Evolutionary conservation across 2,329 filamentous ascomycete species (phyloP), one percentile per base, ranked within the genome.

Genomic region (Phialocephala subalpina): DNA sequence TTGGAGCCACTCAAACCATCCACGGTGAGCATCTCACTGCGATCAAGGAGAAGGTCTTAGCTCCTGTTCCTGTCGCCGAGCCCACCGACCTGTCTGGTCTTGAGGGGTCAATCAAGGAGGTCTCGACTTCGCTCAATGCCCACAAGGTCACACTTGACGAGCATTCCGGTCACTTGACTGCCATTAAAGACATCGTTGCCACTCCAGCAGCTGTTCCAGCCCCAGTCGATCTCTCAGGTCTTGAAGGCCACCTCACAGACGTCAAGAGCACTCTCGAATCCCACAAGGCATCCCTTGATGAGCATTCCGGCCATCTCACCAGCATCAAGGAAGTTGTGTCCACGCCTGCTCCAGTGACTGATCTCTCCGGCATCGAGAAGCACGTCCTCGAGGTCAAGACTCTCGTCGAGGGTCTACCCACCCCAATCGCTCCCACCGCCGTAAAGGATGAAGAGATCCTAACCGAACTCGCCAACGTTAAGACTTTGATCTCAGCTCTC

Each of bases 71-170:
- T 25, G 55, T 33, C 36, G 36, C 60, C 25, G 52, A 38, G 47
- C 60, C 45, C 47, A 66, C 42, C 49, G 69, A 72, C 29, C 57
- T 72, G 9, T 67, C 68, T 42, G 25, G 56, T 5, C 47, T 71
- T 2, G 66, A 70, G 56, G 45, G 18, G 3, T 66, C 67, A 3
- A 42, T 69, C 6, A 64, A 64, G 18, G 52, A 35, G 52, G 33
- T 55, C 52, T 33, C 52, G 7, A 22, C 45, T 49, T 49, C 45
- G 11, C 45, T 49, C 22, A 12, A 55, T 33, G 52, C 52, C 16
- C 52, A 55, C 52, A 33, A 33, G 16, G 12, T 18, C 20, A 35
- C 25, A 1, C 52, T 55, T 16, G 58, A 58, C 16, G 52, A 61
- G 16, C 57, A 61, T 35, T 47, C 53, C 7, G 25, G 29, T 12